Base-by-base conservation (phyloP, 148 eudicot genomes). In the Rhododendron ovatum region DNA sequence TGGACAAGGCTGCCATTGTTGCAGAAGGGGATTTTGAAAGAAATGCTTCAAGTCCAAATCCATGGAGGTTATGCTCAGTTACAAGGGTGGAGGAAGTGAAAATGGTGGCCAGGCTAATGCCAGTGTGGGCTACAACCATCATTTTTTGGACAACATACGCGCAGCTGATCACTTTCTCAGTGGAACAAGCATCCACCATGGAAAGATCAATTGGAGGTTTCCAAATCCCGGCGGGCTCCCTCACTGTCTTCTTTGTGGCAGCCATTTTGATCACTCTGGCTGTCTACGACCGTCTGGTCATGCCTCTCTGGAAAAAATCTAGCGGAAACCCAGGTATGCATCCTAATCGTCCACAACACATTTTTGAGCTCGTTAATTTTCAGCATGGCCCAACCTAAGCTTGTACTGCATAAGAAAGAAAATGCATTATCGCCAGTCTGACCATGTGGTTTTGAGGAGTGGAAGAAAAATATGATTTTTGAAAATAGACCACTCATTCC, bases 1-100 rank as follows among this genome's bases (percentile, higher is more conserved):
- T 96, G 89, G 99, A 96, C 95, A 96, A 95, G 92, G 99, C 98
- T n/a, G 98, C 99, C 14, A 90, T 96, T 85, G 92, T 90, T 13
- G 88, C 90, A 13, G 94, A 94, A 50, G 95, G 85, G 3, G 98
- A 96, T 75, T 91, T 92, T 45, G 91, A 84, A 74, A 84, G 30
- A 51, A 83, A n/a, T 12, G n/a, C 53, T 35, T 57, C 78, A 3
- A 82, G 47, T 18, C 87, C 90, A 22, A 93, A 95, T 85, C 98
- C 96, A 35, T 97, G 98, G 98, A 95, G 89, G 89, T 71, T 95
- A 71, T 86, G 96, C 89, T 86, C 98, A 1, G 92, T 97, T 26
- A 96, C 98, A 7, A 87, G 87, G 35, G 93, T 96, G 6, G 98
- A 96, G 81, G 98, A 96, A 86, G 98, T 96, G 77, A 96, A 96